Base-by-base conservation (phyloP, 805 yeast species). In the Pichia californica region DNA sequence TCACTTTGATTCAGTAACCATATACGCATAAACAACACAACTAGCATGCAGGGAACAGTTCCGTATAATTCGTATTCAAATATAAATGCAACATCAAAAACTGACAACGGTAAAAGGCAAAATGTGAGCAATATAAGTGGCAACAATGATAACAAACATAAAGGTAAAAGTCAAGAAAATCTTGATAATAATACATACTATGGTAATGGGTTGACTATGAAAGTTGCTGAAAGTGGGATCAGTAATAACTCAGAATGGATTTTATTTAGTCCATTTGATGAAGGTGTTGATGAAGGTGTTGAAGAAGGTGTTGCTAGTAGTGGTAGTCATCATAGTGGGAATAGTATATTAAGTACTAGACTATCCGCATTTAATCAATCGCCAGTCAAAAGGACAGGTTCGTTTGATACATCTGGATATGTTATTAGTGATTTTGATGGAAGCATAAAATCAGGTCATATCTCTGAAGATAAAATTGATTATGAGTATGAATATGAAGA, bases 391-490 rank as follows among this genome's bases (percentile, higher is more conserved):
- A 34, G 35, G 11, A n/a, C 38, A 16, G 23, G 33, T 7, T 28
- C 38, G 4, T 41, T 31, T 34, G 31, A 30, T 21, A 47, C 47
- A 9, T 50, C 44, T 13, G 47, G 53, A 18, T 55, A 48, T 32
- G 52, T 54, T 8, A 47, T 52, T 18, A 48, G 53, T 19, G 43
- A 48, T 34, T 40, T 46, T 26, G 38, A 37, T 29, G 36, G 44
- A 41, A 36, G 42, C 38, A 14, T 50, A 40, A 25, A 43, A 23
- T 31, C n/a, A n/a, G n/a, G n/a, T n/a, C n/a, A n/a, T n/a, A n/a
- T n/a, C n/a, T n/a, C n/a, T n/a, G n/a, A n/a, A n/a, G n/a, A n/a
- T n/a, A n/a, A n/a, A n/a, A n/a, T n/a, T n/a, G n/a, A 23, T 14
- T 21, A 23, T 3, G 40, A 35, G n/a, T 27, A 18, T 27, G 38